Base-by-base conservation (phyloP, 2,329 filamentous ascomycete genomes). In the Lasiodiplodia citricola region DNA sequence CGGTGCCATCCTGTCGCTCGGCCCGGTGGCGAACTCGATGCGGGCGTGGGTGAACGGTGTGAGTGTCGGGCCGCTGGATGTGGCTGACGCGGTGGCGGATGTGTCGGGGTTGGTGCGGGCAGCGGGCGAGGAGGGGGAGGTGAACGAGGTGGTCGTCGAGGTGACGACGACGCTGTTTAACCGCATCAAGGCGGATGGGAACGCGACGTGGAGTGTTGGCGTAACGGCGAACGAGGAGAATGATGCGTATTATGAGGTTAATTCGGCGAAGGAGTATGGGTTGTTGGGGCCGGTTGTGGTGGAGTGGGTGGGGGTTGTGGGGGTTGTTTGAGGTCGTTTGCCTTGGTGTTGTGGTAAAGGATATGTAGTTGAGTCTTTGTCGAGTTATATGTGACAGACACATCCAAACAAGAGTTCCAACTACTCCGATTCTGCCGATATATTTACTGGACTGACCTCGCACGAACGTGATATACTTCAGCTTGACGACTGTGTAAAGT, bases 161-260 rank as follows among this genome's bases (percentile, higher is more conserved):
- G 74, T 80, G 2, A 71, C 70, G 16, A 79, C 78, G 18, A 74
- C 78, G 31, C 66, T 80, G 62, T 75, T 76, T 21, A 79, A 79
- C 70, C 50, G 70, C 10, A 66, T 73, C 18, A 73, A 73, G 60
- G 68, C 70, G n/a, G 67, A 73, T 31, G 70, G 63, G 14, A 52
- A 72, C 38, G 25, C 57, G 60, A 70, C 62, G 37, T 69, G 58
- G 70, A 50, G 67, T 7, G 68, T 68, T 7, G 73, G 72, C 41
- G 71, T 21, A 57, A 70, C 21, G 68, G 67, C 71, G 25, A 70
- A 73, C 47, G 70, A 71, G 25, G 66, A 68, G 47, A 68, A 55
- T 23, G 37, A 14, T 13, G 28, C 70, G 70, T 58, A 37, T 13
- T 71, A 70, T 54, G 70, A 56, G 51, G 21, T 8, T 10, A 65